phyloP scores from a whole-genome alignment of 768 basidiomycete genomes.

The Termitomyces sp. region DNA sequence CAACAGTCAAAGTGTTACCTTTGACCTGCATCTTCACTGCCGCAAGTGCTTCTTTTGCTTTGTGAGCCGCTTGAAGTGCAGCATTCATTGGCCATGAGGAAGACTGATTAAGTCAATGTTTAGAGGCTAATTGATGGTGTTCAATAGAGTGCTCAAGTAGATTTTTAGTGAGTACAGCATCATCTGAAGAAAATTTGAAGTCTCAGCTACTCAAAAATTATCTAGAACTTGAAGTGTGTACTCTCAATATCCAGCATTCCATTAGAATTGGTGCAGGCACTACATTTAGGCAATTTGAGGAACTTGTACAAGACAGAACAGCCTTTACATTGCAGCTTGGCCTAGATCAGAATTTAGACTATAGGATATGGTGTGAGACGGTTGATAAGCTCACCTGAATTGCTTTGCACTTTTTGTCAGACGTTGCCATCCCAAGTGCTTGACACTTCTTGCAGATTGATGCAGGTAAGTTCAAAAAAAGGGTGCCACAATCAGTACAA shows the following conservation, averaged over 20 bases:
- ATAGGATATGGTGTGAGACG: neutral
- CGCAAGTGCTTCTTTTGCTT: neutral
- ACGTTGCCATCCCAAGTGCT: neutral
- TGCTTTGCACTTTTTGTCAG: neutral
- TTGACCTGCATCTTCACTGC: too few species aligned
- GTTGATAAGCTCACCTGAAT: neutral
- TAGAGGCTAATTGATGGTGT: neutral
- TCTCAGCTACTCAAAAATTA: too few species aligned
- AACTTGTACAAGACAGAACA: neutral
- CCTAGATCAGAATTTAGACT: neutral
- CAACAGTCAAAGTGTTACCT: neutral
- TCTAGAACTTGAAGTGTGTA: too few species aligned
- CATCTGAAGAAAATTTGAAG: neutral
- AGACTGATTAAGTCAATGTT: slow-evolving; percentile 2
- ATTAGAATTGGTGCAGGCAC: neutral
- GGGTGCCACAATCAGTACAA: neutral
- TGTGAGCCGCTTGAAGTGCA: neutral
- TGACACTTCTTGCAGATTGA: neutral
- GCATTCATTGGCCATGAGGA: neutral
- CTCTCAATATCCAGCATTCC: too few species aligned
- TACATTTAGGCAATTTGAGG: neutral
- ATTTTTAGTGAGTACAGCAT: neutral
- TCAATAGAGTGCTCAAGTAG: neutral
- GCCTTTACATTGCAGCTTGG: slow-evolving; percentile 1
- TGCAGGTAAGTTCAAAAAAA: neutral